These are phyloP conservation scores for Naematelia aurantialba DNA, from an alignment of 768 basidiomycete genomes.

Conservation along the genomic window DNA sequence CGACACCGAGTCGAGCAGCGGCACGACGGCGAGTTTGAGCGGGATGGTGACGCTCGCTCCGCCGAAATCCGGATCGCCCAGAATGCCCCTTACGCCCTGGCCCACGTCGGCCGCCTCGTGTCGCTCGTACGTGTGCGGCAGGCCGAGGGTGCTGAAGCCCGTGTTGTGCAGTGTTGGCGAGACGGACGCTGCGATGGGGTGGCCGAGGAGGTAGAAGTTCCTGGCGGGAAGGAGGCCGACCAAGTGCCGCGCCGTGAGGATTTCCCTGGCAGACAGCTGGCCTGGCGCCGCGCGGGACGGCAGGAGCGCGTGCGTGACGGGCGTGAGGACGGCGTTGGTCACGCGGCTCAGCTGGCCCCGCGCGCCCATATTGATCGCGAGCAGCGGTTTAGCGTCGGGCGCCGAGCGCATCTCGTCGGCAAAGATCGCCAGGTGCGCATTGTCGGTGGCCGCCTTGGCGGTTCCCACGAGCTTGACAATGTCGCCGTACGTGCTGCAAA, in stretches of 20 bases:
- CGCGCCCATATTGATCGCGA: conserved; percentile 89
- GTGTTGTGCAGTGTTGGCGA: conserved; percentile 93
- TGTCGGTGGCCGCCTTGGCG: conserved; percentile 69
- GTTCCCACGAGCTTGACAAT: conserved; percentile 90
- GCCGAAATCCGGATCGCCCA: conserved; percentile 72
- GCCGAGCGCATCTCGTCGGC: conserved; percentile 55
- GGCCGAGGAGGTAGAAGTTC: conserved; percentile 82
- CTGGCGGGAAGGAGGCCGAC: conserved; percentile 71
- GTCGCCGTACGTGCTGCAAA: conserved; percentile 69
- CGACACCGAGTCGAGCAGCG: conserved; percentile 72
- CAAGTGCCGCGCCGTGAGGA: conserved; percentile 74
- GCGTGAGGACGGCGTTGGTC: conserved; percentile 78
- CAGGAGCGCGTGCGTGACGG: conserved; percentile 83
- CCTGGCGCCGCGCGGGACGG: conserved; percentile 86
- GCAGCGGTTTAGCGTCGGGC: conserved; percentile 67
- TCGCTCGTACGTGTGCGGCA: conserved; percentile 77
- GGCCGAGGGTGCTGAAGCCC: conserved; percentile 70
- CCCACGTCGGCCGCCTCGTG: conserved; percentile 69
- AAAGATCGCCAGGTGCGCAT: conserved; percentile 73
- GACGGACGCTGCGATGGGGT: conserved; percentile 81
- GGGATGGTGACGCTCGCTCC: conserved; percentile 97
- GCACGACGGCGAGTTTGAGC: conserved; percentile 84
- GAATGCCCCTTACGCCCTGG: conserved; percentile 62
- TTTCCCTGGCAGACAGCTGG: conserved; percentile 81
- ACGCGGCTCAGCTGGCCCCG: conserved; percentile 86